Evolutionary conservation across 2,329 filamentous ascomycete genomes (phyloP), one percentile per base, ranked within the genome.

Genomic region (Colletotrichum lini): DNA sequence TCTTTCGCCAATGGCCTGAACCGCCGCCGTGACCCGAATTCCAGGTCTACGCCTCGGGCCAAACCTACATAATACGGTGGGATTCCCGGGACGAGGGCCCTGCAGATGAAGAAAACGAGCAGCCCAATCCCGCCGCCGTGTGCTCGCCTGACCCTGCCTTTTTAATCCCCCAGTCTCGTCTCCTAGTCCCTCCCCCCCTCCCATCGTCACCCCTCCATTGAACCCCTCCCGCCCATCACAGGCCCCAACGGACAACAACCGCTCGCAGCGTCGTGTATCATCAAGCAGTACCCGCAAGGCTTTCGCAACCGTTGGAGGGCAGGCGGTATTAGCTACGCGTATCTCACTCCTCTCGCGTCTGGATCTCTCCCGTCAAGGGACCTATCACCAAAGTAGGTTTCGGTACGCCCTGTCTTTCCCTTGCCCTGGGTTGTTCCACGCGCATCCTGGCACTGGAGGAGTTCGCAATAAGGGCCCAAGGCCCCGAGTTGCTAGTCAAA

Each of bases 141-240:
- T 52, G 52, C 49, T 68, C 68, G 52, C 50, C 67, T 52, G 64
- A 71, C 64, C 68, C 68, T 71, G 64, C 47, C 57, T 67, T 71
- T 67, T 42, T 23, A 15, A 35, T 4, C 40, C 45, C 63, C 67
- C 63, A 45, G 56, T 57, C 57, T 70, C 44, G 56, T 57, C 57
- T 70, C 64, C 26, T 42, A 42, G 45, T 45, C 54, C 23, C 26
- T 26, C 64, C 64, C 60, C 30, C 47, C 47, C 45, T 56, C 50
- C 64, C 44, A 59, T 62, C 68, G 26, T 50, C 67, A 60, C 63
- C 63, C 67, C 56, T 67, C 68, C 64, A 67, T 59, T 52, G 57
- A 49, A 30, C 30, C 56, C 56, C 50, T 61, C 59, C 21, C 57
- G 56, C 68, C 57, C 67, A 30, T 61, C n/a, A 50, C 50, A 18